Base-by-base conservation (phyloP, 164 flowering plant species). In the Nelumbo lutea region DNA sequence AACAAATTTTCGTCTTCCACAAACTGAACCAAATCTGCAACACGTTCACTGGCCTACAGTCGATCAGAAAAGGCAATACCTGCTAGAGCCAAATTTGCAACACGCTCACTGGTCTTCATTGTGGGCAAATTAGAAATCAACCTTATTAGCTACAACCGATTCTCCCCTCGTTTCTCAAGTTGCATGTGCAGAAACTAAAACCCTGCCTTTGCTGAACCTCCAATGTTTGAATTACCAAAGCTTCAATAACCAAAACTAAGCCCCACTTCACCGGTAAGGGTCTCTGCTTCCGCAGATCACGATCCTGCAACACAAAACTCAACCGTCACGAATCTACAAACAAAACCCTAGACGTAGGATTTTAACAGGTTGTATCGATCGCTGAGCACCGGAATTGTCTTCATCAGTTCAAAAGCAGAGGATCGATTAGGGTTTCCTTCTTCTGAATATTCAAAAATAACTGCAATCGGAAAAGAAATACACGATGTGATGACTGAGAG, bases 51-150 rank as follows among this genome's bases (percentile, higher is more conserved):
- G 27, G 27, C 27, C 27, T 27, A 27, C 27, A 27, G 27, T 27
- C 27, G 27, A 27, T 27, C 27, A 27, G 27, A 27, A 27, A 27
- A 27, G 27, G 27, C 27, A 42, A 42, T n/a, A 89, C 97, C 97
- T 79, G 88, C 88, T 62, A 91, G 77, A 60, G 90, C 91, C 65
- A 91, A 45, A 87, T 83, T 89, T 6, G 94, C 96, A 44, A 87
- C 52, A 42, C 89, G 88, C 61, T 90, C 92, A 62, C 71, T 2
- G 64, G 78, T 85, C 85, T 73, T 87, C 96, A 90, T 90, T 40
- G 63, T 73, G 44, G 42, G 41, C 7, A 27, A 43, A 59, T 47
- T 42, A 59, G 9, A 6, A 72, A 72, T 14, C 66, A 65, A 61
- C 58, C 58, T 56, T 64, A 42, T n/a, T 53, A 53, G 8, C 27